Base-by-base conservation (phyloP, 768 basidiomycete species). In the Polyporus arcularius region DNA sequence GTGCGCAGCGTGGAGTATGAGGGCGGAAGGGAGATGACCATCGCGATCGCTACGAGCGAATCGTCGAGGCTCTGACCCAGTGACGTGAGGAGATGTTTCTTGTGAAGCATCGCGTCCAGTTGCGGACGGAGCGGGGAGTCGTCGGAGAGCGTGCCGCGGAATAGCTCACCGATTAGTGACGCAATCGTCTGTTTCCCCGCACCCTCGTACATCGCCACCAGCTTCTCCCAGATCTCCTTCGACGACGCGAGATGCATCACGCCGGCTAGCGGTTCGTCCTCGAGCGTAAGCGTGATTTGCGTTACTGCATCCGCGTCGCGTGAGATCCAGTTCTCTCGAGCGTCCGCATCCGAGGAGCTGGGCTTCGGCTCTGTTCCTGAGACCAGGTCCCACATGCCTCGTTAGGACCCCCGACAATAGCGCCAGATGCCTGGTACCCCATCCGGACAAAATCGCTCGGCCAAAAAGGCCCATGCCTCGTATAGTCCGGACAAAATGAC, bases 241-340 rank as follows among this genome's bases (percentile, higher is more conserved):
- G 68, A 62, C 9, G 53, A 45, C 12, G 3, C 47, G 1, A 53
- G 30, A 52, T 65, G 54, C 18, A 70, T 46, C 14, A 72, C 67
- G 18, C 65, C 51, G 49, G 53, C 66, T 1, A 71, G 57, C 0
- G 70, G 68, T 35, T 68, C 62, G 28, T 71, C 70, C 35, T 64
- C 63, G 15, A 70, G 53, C 7, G 70, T 71, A 16, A 71, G 68
- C 8, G 51, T 60, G 16, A 71, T 65, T 46, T 72, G 68, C 7
- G 64, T 66, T 3, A 45, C 26, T 1, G 68, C 67, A 53, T 70
- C 65, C 18, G 63, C 53, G 26, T 70, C 62, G 11, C 38, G 21
- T 1, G 21, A n/a, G n/a, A n/a, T n/a, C 21, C 21, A 26, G 21
- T n/a, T n/a, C n/a, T n/a, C 21, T 26, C 21, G 21, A 26, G 21